These are phyloP conservation scores for Diaporthe citriasiana DNA, from an alignment of 2,329 filamentous ascomycete species.

Conservation along the genomic window DNA sequence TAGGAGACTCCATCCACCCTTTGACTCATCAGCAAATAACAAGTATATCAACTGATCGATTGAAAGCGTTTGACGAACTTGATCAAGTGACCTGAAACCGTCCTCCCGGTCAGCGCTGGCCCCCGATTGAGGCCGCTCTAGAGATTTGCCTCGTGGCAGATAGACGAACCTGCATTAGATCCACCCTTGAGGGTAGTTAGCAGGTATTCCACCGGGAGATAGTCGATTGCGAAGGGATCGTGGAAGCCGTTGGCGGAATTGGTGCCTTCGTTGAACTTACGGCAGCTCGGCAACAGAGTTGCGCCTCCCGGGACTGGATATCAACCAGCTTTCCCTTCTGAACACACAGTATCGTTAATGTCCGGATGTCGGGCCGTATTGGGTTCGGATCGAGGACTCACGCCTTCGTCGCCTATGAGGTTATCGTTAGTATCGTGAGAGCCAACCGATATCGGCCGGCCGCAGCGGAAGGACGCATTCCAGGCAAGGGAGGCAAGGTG, in stretches of 20 bases:
- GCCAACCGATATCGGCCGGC: slow-evolving; percentile 17
- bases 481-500: background rate
- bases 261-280: slow-evolving; percentile 46
- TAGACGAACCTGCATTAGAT: slow-evolving; percentile 71
- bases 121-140: slow-evolving; percentile 6
- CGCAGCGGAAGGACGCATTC: slow-evolving; percentile 12
- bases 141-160: slow-evolving; percentile 41
- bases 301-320: slow-evolving; percentile 64
- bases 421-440: slow-evolving; percentile 20
- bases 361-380: background rate
- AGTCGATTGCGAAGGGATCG: slow-evolving; percentile 13
- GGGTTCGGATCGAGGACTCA: slow-evolving; percentile 24
- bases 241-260: slow-evolving; percentile 20
- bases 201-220: background rate
- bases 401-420: slow-evolving; percentile 29
- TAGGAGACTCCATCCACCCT: slow-evolving; percentile 29
- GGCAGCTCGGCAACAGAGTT: slow-evolving; percentile 70
- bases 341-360: slow-evolving; percentile 11
- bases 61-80: slow-evolving; percentile 10
- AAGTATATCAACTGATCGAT: slow-evolving; percentile 8
- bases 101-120: slow-evolving; percentile 17
- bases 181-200: slow-evolving; percentile 54
- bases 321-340: slow-evolving; percentile 71
- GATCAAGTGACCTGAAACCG: slow-evolving; percentile 59
- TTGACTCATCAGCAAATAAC: slow-evolving; percentile 41